phyloP scores from a whole-genome alignment of 164 flowering plant species.

The Magnolia officinalis region DNA sequence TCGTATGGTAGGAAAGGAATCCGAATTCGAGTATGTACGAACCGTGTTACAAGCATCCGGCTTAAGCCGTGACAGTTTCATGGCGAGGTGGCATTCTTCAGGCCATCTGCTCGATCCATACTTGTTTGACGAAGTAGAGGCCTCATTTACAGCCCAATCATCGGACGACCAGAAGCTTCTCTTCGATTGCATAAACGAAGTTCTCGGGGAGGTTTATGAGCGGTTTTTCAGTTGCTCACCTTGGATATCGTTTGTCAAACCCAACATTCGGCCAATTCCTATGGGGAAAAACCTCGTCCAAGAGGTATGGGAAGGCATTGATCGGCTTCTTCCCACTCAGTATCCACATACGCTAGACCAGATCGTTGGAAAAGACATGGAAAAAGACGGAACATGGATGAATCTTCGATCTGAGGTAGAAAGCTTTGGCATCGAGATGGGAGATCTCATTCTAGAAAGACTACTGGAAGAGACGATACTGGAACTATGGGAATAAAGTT shows the following conservation, averaged over 20 bases:
- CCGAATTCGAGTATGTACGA: slow-evolving; percentile 50
- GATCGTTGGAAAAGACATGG: slow-evolving; percentile 63
- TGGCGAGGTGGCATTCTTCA: slow-evolving; percentile 36
- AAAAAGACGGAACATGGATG: slow-evolving; percentile 58
- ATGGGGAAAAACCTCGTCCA: slow-evolving; percentile 31
- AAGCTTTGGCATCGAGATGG: slow-evolving; percentile 45
- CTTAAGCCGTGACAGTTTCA: slow-evolving; percentile 49
- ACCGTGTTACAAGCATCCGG: slow-evolving; percentile 55
- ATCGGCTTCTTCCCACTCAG: slow-evolving; percentile 41
- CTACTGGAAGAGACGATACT: slow-evolving; percentile 53
- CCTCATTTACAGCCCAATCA: slow-evolving; percentile 34
- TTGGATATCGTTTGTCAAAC: slow-evolving; percentile 42
- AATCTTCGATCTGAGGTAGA: slow-evolving; percentile 49
- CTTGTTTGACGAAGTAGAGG: slow-evolving; percentile 48
- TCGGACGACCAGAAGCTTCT: slow-evolving; percentile 48
- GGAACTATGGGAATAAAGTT: slow-evolving; percentile 25
- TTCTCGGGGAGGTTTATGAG: slow-evolving; percentile 51
- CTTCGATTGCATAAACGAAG: slow-evolving; percentile 73
- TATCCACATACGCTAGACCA: slow-evolving; percentile 53
- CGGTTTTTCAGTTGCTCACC: slow-evolving; percentile 41
- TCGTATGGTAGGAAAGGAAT: slow-evolving; percentile 39
- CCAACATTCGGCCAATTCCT: slow-evolving; percentile 43
- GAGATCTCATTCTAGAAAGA: slow-evolving; percentile 53
- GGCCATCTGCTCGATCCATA: slow-evolving; percentile 53
- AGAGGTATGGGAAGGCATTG: slow-evolving; percentile 60